A percentile compares a stretch with the other conserved stretches of the same genome.
Evolutionary conservation across 2,329 filamentous ascomycete species (phyloP).

Genomic region (Penicillium sp.): DNA sequence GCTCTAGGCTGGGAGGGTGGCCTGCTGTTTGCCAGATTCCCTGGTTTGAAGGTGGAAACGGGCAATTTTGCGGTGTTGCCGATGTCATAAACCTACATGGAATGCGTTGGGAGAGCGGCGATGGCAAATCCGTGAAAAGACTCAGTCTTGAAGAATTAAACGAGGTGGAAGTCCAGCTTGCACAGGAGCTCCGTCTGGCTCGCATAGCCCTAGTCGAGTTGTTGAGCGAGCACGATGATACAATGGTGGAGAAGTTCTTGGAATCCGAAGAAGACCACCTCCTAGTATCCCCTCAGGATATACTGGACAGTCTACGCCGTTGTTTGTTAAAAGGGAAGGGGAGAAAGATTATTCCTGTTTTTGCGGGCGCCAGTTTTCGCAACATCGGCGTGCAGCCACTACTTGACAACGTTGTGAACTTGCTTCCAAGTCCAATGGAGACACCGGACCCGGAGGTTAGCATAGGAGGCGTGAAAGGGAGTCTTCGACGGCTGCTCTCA

Average conservation of each 20-base stretch:
- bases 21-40: conserved; percentile 94
- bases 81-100: conserved; percentile 79
- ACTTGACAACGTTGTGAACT: conserved; percentile 84
- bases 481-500: conserved; percentile 55
- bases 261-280: conserved; percentile 75
- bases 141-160: conserved; percentile 61
- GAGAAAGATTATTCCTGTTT: conserved; percentile 80
- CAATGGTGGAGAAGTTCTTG: conserved; percentile 82
- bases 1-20: conserved; percentile 77
- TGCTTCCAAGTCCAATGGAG: conserved; percentile 82
- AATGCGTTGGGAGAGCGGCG: conserved; percentile 72
- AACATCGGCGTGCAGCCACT: conserved; percentile 94
- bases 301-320: conserved; percentile 75
- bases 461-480: conserved; percentile 62
- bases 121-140: conserved; percentile 66
- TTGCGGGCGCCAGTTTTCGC: conserved; percentile 88
- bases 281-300: conserved; percentile 66
- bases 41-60: conserved; percentile 79
- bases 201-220: conserved; percentile 79
- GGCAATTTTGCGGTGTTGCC: conserved; percentile 79
- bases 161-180: conserved; percentile 55
- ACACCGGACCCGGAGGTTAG: conserved; percentile 79
- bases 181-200: conserved; percentile 73
- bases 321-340: conserved; percentile 66
- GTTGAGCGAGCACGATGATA: conserved; percentile 86